Conservation (phyloP, 176 grass and related monocot species). For the Carex scoparia region DNA sequence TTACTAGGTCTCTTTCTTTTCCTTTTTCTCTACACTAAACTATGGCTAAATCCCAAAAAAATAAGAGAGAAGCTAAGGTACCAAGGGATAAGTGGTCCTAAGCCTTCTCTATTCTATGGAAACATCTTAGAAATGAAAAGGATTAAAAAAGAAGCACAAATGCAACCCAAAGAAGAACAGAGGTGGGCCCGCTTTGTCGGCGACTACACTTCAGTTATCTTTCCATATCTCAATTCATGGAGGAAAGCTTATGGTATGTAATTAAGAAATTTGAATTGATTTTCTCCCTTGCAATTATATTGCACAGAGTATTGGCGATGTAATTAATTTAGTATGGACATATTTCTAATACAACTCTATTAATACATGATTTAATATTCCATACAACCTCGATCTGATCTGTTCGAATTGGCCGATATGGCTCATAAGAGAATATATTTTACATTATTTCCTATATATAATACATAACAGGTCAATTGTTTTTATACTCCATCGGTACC, state of each 20-base stretch:
- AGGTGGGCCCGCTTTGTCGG: not conserved
- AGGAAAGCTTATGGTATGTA: conserved; percentile 52
- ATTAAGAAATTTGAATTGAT: not conserved
- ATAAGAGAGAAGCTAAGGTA: conserved; percentile 46
- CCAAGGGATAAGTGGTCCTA: conserved; percentile 72
- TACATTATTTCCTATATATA: not conserved
- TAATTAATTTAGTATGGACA: not conserved
- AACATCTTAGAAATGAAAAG: conserved; percentile 67
- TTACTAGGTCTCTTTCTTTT: conserved; percentile 34
- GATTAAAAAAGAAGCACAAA: conserved; percentile 28
- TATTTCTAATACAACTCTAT: not conserved
- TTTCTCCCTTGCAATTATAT: not conserved
- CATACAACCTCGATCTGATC: no score
- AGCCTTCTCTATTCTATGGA: conserved; percentile 55
- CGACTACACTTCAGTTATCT: conserved; percentile 42
- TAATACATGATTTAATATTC: not conserved
- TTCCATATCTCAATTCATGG: conserved; percentile 63
- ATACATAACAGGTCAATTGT: conserved; percentile 40
- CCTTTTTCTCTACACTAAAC: conserved; percentile 31
- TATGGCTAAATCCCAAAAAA: conserved; percentile 48
- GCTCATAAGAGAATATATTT: not conserved
- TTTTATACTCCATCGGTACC: conserved; percentile 58
- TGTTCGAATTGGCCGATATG: not conserved
- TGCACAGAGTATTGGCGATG: not conserved
- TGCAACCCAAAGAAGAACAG: not conserved